Base-by-base conservation (phyloP, 2,329 filamentous ascomycete species). In the Coccinonectria pachysandricola region DNA sequence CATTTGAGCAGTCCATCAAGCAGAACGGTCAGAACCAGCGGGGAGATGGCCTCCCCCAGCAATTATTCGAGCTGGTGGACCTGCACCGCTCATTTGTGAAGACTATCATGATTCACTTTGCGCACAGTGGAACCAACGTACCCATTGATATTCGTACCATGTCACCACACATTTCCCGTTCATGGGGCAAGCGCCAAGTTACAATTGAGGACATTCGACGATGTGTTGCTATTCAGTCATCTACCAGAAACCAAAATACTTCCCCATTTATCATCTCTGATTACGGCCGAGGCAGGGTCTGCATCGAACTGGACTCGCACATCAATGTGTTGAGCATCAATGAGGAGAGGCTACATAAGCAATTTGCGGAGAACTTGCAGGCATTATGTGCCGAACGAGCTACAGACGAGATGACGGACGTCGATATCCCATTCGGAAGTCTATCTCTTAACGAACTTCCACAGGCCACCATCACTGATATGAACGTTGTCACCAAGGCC, bases 151-250 rank as follows among this genome's bases (percentile, higher is more conserved):
- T 85, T 22, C 60, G 65, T 18, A 57, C 64, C 15, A 61, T 86
- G 18, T 64, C 69, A 17, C 72, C 72, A 7, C 65, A 74, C 30
- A 62, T 83, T 20, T 71, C 78, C 8, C 68, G 73, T 37, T 60
- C 76, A 19, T 87, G 80, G 80, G 77, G 79, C 32, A 84, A 80
- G 56, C 67, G 79, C 16, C 64, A 65, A 30, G 77, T 85, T 10
- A 68, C 64, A 0, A 55, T 69, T 1, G 69, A 74, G 20, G 80
- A 87, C 42, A 59, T 86, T 24, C 72, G 73, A 35, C 64, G 71
- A 34, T 70, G 77, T 36, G 53, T 87, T 12, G 79, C 76, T 24
- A 56, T 85, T n/a, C 64, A 77, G 42, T 40, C 48, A 8, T 50
- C 45, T 2, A 52, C 55, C 34, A 58, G 57, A 4, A 21, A 40